Percentiles rank a stretch among this genome's conserved stretches.
phyloP scores from a whole-genome alignment of 2,329 filamentous ascomycete species.

The Stagonosporopsis vannaccii region DNA sequence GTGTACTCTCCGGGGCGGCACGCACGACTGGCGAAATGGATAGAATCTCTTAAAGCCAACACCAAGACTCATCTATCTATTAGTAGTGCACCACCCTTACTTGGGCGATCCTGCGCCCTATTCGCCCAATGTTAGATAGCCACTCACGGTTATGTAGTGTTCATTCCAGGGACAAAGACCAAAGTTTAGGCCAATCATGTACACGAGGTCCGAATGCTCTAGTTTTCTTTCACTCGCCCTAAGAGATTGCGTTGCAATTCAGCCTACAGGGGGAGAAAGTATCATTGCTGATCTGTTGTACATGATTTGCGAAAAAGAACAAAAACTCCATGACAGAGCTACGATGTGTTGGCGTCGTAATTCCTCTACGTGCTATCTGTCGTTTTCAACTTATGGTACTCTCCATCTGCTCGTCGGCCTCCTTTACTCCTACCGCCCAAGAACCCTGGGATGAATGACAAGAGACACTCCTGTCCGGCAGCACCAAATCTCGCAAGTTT shows the following conservation, averaged over 20 bases:
- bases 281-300: neutral
- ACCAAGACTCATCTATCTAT: neutral
- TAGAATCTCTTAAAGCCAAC: neutral
- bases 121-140: neutral
- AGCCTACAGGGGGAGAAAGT: too few relatives aligned
- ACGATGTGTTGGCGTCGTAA: too few relatives aligned
- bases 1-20: too few relatives aligned
- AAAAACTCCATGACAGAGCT: too few relatives aligned
- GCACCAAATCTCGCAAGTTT: constrained; percentile 1
- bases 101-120: neutral
- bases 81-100: neutral
- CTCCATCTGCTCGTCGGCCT: neutral
- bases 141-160: neutral
- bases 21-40: neutral
- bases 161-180: too few relatives aligned
- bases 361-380: constrained; percentile 4
- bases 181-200: too few relatives aligned
- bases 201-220: too few relatives aligned
- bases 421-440: neutral
- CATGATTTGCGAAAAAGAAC: neutral
- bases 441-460: neutral
- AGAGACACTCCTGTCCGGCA: neutral
- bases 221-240: neutral
- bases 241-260: neutral
- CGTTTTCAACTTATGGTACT: constrained; percentile 10